Percentiles rank a stretch among this genome's conserved stretches.
These are phyloP conservation scores for Paratinospora sagittata DNA, from an alignment of 164 flowering plant genomes.

Conservation along the genomic window DNA sequence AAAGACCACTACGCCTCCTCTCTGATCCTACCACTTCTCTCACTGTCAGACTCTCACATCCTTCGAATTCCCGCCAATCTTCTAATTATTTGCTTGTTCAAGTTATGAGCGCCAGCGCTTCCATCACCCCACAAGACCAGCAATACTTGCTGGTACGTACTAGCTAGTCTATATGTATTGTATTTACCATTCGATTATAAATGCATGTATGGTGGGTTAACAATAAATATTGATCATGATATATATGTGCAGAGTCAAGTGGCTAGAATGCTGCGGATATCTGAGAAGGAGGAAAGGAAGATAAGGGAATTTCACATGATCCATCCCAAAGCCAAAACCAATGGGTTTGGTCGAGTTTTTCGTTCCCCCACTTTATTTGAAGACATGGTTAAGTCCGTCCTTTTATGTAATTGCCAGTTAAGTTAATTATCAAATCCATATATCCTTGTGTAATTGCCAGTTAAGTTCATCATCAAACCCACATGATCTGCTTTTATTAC, in stretches of 20 bases:
- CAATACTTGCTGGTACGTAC: constrained; percentile 18
- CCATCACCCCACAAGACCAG: constrained; percentile 19
- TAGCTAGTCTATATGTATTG: neutral
- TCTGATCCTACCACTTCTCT: constrained; percentile 20
- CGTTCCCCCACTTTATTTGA: constrained; percentile 57
- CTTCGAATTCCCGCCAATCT: neutral
- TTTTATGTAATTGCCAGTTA: constrained; percentile 58
- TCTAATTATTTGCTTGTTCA: constrained; percentile 16
- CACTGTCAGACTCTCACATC: constrained; percentile 27
- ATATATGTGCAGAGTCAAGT: no score
- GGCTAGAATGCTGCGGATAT: no score
- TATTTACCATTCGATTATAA: neutral
- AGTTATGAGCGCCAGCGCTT: constrained; percentile 12
- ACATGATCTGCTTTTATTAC: no score
- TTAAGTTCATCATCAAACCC: no score
- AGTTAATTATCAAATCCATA: neutral
- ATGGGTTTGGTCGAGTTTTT: constrained; percentile 48
- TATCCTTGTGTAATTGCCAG: neutral
- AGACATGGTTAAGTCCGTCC: constrained; percentile 61
- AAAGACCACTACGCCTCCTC: constrained; percentile 31
- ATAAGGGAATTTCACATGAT: constrained; percentile 33
- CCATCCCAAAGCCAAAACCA: constrained; percentile 20
- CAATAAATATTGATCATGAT: no score
- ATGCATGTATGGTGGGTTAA: no score
- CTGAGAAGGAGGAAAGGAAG: constrained; percentile 27